phyloP scores from a whole-genome alignment of 1,284 basidiomycete genomes.

The Lignosus rhinocerotis region DNA sequence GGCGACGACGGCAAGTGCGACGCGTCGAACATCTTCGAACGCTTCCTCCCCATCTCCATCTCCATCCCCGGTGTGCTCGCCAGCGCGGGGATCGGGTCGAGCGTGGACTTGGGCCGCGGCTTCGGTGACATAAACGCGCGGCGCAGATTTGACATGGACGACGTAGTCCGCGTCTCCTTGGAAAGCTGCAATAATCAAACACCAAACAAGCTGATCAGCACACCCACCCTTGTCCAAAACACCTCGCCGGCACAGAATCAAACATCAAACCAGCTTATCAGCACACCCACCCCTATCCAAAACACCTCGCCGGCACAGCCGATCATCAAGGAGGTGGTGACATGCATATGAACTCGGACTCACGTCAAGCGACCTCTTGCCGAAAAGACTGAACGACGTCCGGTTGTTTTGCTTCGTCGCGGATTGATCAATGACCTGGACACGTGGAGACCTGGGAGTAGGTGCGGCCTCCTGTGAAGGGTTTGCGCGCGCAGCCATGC shows the following conservation, averaged over 20 bases:
- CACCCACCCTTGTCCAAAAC: not conserved
- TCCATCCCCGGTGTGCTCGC: not conserved
- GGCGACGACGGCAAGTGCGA: conserved; percentile 19
- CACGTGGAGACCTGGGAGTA: not conserved
- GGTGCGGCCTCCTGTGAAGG: not conserved
- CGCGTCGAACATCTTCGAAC: conserved; percentile 16
- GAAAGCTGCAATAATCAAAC: not conserved
- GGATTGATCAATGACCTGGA: conserved; percentile 11
- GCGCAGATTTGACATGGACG: conserved; percentile 34
- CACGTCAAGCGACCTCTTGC: conserved; percentile 21
- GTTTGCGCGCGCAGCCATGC: not conserved
- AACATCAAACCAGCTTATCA: not conserved
- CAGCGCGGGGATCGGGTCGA: conserved; percentile 4
- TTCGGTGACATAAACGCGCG: conserved; percentile 28
- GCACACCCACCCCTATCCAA: not conserved
- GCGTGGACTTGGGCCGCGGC: conserved; percentile 23
- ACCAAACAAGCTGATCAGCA: not conserved
- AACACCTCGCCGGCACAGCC: not conserved
- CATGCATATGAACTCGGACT: not conserved
- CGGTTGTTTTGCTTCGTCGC: conserved; percentile 13
- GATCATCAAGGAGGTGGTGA: not conserved
- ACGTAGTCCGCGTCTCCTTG: conserved; percentile 19
- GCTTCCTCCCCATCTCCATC: conserved; percentile 1
- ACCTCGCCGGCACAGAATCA: not conserved
- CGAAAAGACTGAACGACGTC: conserved; percentile 24